Evolutionary conservation across 2,329 filamentous ascomycete genomes (phyloP), one percentile per base, ranked within the genome.

Genomic region (Calonectria hongkongensis): DNA sequence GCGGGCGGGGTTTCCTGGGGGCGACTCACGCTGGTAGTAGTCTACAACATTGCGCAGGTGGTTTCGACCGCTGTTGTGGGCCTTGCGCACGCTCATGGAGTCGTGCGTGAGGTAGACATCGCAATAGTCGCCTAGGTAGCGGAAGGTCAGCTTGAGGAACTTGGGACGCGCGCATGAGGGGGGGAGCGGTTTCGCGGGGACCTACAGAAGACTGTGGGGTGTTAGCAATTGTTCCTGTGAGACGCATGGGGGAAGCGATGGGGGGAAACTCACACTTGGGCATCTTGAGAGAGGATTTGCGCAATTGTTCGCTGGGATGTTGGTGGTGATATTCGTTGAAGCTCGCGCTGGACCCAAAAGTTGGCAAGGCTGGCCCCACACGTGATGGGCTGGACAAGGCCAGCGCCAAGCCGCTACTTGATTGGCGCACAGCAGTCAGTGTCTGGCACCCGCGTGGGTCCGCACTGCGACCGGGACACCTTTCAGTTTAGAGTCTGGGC

Each of bases 91-190:
- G 87, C 95, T 98, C 96, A 98, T 98, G 56, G 95, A 98, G 90
- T 99, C 97, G 90, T 99, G 97, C 79, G 97, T 99, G 80, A 99
- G 94, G 90, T 99, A 99, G 85, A 99, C 97, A 94, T 99, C 97
- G 91, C 97, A 99, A 87, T 99, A 99, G 86, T 99, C 97, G 90
- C 96, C 85, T 86, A 48, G 66, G 27, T 27, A 21, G 28, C 27
- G 86, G 89, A 66, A 71, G 74, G 73, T 81, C 66, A 81, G 78
- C 73, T 33, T 39, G 75, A 70, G 70, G 70, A 9, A 9, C 60
- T 73, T 56, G 63, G 73, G 27, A 48, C n/a, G 67, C 47, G 63
- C 70, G 45, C 47, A 70, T 47, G 68, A 68, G 70, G 48, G 43
- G 3, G 72, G 25, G 39, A 33, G 58, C n/a, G 58, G 64, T 66